A percentile compares a stretch with the other conserved stretches of the same genome.
phyloP scores from a whole-genome alignment of 2,329 filamentous ascomycete genomes.

The Fusarium sp. region DNA sequence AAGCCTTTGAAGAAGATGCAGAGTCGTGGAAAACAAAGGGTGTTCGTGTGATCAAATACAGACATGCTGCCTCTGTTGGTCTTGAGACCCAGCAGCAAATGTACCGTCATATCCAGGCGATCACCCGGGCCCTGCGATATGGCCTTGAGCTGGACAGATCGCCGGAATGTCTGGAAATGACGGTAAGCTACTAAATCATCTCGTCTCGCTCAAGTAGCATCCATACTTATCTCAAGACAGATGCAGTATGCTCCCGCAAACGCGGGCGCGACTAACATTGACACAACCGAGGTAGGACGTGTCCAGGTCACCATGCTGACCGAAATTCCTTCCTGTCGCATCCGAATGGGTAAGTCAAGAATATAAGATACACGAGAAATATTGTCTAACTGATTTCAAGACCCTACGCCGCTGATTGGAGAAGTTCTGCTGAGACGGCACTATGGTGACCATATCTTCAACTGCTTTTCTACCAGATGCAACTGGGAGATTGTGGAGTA shows the following conservation, averaged over 20 bases:
- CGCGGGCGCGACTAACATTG: background rate
- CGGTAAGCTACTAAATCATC: background rate
- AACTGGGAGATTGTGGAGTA: conserved; percentile 6
- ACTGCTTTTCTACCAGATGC: background rate
- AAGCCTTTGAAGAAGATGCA: background rate
- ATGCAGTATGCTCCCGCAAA: background rate
- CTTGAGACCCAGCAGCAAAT: background rate
- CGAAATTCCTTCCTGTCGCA: background rate
- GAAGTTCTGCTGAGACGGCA: background rate
- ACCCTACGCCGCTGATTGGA: too few relatives aligned
- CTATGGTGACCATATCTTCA: background rate
- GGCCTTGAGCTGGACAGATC: background rate
- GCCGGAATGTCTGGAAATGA: background rate
- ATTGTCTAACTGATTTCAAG: too few relatives aligned
- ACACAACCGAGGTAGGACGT: background rate
- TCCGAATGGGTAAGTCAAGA: background rate
- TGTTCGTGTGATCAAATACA: background rate
- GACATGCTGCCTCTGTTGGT: background rate
- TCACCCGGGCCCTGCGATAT: background rate
- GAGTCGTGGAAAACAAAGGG: background rate
- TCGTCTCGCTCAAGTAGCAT: background rate
- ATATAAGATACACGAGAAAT: background rate
- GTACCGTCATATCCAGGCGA: background rate
- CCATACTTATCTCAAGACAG: background rate
- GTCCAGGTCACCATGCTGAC: background rate